Evolutionary conservation across 169 alveolate genomes (phyloP).

Genomic region (Eimeria tenella): DNA sequence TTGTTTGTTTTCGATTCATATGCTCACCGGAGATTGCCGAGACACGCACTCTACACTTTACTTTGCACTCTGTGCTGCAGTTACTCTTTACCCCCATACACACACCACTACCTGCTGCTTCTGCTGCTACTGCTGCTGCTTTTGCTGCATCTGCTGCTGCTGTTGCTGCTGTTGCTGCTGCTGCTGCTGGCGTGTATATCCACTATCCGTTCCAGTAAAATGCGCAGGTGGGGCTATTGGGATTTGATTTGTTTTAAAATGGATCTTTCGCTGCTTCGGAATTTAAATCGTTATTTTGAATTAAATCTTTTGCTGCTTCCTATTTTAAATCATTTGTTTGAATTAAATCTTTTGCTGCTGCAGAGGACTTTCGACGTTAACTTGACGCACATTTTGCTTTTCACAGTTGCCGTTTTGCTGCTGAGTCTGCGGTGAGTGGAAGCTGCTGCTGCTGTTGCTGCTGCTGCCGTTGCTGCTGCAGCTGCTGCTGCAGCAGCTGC

Average conservation of each 20-base stretch:
- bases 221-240: too few relatives aligned
- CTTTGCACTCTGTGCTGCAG: not conserved
- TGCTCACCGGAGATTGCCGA: too few relatives aligned
- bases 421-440: conserved; percentile 79
- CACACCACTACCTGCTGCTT: too few relatives aligned
- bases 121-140: not conserved
- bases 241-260: not conserved
- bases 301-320: too few relatives aligned
- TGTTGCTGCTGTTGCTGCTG: not conserved
- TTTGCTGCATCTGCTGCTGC: not conserved
- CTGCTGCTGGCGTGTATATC: too few relatives aligned
- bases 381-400: conserved; percentile 83
- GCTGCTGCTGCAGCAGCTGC: not conserved
- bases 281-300: not conserved
- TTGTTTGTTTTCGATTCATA: too few relatives aligned
- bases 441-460: not conserved
- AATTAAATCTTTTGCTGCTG: not conserved
- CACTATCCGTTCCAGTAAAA: too few relatives aligned
- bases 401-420: conserved; percentile 81
- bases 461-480: not conserved
- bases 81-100: too few relatives aligned
- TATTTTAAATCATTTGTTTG: not conserved
- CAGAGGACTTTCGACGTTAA: conserved; percentile 83
- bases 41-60: too few relatives aligned
- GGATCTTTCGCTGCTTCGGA: not conserved